phyloP scores from a whole-genome alignment of 2,329 filamentous ascomycete species.

The Scorias spongiosa region DNA sequence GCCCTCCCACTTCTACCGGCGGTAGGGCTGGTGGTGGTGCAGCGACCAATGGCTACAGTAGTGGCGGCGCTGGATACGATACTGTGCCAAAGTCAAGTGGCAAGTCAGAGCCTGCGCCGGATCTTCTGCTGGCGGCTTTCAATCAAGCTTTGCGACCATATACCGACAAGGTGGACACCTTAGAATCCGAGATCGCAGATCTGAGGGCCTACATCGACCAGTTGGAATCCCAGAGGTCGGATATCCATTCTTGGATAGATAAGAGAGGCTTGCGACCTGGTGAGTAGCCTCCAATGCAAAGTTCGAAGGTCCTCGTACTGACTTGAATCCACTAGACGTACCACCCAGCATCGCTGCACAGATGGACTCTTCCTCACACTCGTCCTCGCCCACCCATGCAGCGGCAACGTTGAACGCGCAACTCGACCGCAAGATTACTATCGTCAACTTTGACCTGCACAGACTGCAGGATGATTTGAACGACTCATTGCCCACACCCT shows the following conservation, averaged over 20 bases:
- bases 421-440: slow-evolving; percentile 42
- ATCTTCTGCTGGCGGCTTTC: slow-evolving; percentile 37
- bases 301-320: background rate
- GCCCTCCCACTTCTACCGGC: background rate
- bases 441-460: slow-evolving; percentile 42
- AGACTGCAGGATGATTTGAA: slow-evolving; percentile 40
- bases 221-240: slow-evolving; percentile 35
- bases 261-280: slow-evolving; percentile 38
- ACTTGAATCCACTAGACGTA: slow-evolving; percentile 26
- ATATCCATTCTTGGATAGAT: slow-evolving; percentile 41
- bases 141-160: slow-evolving; percentile 38
- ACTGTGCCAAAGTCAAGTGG: slow-evolving; percentile 4
- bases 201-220: slow-evolving; percentile 35
- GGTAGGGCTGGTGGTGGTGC: slow-evolving; percentile 1
- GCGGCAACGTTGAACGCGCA: slow-evolving; percentile 39
- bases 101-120: slow-evolving; percentile 30
- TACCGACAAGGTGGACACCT: slow-evolving; percentile 36
- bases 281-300: slow-evolving; percentile 14
- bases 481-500: slow-evolving; percentile 36
- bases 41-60: background rate
- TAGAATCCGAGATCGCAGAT: slow-evolving; percentile 37
- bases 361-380: slow-evolving; percentile 33
- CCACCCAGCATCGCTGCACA: slow-evolving; percentile 36
- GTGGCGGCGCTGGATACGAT: slow-evolving; percentile 8
- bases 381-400: slow-evolving; percentile 26